phyloP scores from a whole-genome alignment of 2,329 filamentous ascomycete genomes.

The Bipolaris sorokiniana region DNA sequence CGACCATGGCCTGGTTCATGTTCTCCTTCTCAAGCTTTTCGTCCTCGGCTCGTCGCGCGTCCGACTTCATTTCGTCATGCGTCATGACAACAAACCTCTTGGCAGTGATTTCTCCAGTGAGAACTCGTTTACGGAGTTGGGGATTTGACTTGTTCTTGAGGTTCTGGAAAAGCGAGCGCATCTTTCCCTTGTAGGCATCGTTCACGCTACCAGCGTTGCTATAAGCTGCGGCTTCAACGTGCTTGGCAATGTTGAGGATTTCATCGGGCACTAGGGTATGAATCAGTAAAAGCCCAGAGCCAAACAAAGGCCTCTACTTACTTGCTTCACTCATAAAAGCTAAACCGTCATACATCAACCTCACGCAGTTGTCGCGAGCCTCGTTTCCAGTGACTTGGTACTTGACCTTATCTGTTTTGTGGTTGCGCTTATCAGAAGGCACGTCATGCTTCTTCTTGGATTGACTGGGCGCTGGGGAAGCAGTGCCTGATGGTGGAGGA shows the following conservation, averaged over 20 bases:
- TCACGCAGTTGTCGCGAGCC: slow-evolving; percentile 82
- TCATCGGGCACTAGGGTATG: slow-evolving; percentile 60
- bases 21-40: slow-evolving; percentile 84
- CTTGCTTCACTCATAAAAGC: slow-evolving; percentile 69
- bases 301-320: slow-evolving; percentile 33
- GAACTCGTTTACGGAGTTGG: slow-evolving; percentile 75
- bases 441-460: slow-evolving; percentile 62
- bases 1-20: slow-evolving; percentile 96
- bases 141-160: slow-evolving; percentile 91
- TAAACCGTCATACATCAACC: slow-evolving; percentile 91
- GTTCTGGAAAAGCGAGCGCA: slow-evolving; percentile 91
- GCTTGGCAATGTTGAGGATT: slow-evolving; percentile 69
- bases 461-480: slow-evolving; percentile 58
- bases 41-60: slow-evolving; percentile 78
- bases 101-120: slow-evolving; percentile 73
- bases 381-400: slow-evolving; percentile 74
- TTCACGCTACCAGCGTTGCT: slow-evolving; percentile 71
- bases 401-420: slow-evolving; percentile 80
- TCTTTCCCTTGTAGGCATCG: slow-evolving; percentile 81
- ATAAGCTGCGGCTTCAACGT: slow-evolving; percentile 79
- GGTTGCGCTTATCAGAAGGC: slow-evolving; percentile 77
- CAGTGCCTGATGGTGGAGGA: slow-evolving; percentile 47
- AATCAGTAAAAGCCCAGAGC: slow-evolving; percentile 24
- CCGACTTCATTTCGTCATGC: slow-evolving; percentile 88
- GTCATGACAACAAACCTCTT: slow-evolving; percentile 83